Evolutionary conservation across 371 early-diverging fungal genomes (phyloP).

Genomic region (Apophysomyces elegans): DNA sequence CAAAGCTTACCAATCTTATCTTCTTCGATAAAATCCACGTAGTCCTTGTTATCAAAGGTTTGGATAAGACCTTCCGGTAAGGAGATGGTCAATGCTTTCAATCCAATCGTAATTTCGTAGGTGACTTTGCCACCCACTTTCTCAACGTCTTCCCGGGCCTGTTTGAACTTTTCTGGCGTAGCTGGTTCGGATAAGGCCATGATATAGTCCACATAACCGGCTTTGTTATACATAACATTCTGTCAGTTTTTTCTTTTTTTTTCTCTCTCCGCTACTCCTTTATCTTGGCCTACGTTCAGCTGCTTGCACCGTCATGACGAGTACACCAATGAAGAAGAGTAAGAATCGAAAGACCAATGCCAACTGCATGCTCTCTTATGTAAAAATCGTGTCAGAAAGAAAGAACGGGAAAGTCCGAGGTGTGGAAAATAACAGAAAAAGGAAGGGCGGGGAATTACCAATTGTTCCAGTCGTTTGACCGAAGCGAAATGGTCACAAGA

Average conservation of each 20-base stretch:
- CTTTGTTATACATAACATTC: not conserved
- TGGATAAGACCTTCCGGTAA: constrained; percentile 24
- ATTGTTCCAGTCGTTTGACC: too few species aligned
- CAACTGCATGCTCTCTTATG: not conserved
- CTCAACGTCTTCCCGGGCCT: constrained; percentile 27
- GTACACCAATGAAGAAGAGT: not conserved
- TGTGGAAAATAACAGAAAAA: not conserved
- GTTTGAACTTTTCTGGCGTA: constrained; percentile 14
- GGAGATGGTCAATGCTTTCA: constrained; percentile 24
- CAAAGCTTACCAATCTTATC: constrained; percentile 37
- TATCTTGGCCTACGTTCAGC: constrained; percentile 1
- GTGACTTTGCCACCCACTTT: constrained; percentile 24
- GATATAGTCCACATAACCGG: constrained; percentile 23
- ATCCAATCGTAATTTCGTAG: constrained; percentile 24
- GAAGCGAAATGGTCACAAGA: constrained; percentile 5
- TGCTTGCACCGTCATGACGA: constrained; percentile 1
- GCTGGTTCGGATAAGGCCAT: constrained; percentile 27
- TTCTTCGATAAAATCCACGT: constrained; percentile 35
- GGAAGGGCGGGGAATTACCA: not conserved
- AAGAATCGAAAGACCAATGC: not conserved
- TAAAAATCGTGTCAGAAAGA: not conserved
- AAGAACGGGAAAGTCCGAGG: not conserved
- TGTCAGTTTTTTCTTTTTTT: too few species aligned
- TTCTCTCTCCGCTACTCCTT: not conserved
- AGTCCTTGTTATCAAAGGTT: constrained; percentile 28